Base-by-base conservation (phyloP, 108 stramenopile species). In the Cyclotella kingstonii region DNA sequence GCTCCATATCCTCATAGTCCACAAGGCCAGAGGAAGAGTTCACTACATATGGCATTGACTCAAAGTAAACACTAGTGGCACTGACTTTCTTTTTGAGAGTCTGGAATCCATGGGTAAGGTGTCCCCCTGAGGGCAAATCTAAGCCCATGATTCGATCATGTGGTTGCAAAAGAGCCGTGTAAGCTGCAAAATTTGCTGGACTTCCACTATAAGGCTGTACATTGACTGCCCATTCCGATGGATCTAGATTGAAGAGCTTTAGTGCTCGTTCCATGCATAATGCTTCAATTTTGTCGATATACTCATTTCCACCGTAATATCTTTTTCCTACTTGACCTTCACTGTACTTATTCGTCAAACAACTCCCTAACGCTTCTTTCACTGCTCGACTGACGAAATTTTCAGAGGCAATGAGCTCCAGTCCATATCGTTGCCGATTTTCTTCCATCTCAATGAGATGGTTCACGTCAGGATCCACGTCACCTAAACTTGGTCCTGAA, bases 121-220 rank as follows among this genome's bases (percentile, higher is more conserved):
- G 98, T 5, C 99, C 99, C 14, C 99, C 99, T 14, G 85, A 88
- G 42, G 99, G 99, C 63, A 99, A 79, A 82, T 99, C 99, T 56
- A 99, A 78, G 34, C 98, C 99, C 99, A 99, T 99, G 74, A 99
- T 97, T 38, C 99, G 96, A 80, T 99, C 99, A 66, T 99, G 98
- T 7, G 99, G 99, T 35, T 81, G 58, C 48, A 99, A 64, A 6
- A 99, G 77, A 12, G 93, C 99, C 6, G 98, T 99, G 81, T 98
- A 99, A 3, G 88, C 94, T 2, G 96, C 98, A 76, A 99, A 99
- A 70, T 99, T 99, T 22, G 99, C 99, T 8, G 99, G 99, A 21
- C 93, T 95, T 39, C 99, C 98, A 27, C 91, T 93, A 59, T 89
- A 94, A 2, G 90, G 89, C 47, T 93, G 91, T 19, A 99, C 99